Percentiles rank a stretch among this genome's conserved stretches.
These are phyloP conservation scores for Cladosporium sp. DNA, from an alignment of 2,329 filamentous ascomycete genomes.

Conservation along the genomic window DNA sequence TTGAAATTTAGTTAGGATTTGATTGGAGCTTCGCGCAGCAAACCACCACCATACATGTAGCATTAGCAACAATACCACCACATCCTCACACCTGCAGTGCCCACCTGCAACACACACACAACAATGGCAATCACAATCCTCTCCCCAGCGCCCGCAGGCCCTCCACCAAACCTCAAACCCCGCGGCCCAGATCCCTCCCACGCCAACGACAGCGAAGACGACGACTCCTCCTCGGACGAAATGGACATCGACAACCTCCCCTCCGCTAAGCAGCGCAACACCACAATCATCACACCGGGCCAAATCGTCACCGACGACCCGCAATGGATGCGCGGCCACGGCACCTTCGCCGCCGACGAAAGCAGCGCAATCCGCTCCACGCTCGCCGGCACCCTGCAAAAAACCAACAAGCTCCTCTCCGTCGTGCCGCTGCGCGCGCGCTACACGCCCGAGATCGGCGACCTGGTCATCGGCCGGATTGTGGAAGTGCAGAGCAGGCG, in stretches of 20 bases:
- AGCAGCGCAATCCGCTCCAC: slow-evolving; percentile 79
- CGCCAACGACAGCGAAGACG: slow-evolving; percentile 38
- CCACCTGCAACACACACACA: slow-evolving; percentile 18
- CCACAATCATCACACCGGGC: slow-evolving; percentile 79
- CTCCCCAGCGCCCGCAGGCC: slow-evolving; percentile 49
- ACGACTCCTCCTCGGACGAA: slow-evolving; percentile 27
- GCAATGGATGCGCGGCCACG: slow-evolving; percentile 99
- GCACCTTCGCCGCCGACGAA: slow-evolving; percentile 72
- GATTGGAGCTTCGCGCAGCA: slow-evolving; percentile 10
- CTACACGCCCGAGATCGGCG: slow-evolving; percentile 94
- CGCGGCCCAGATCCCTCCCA: slow-evolving; percentile 35
- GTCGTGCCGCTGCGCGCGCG: slow-evolving; percentile 87
- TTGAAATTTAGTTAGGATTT: slow-evolving; percentile 18
- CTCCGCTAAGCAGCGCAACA: slow-evolving; percentile 37
- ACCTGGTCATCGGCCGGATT: slow-evolving; percentile 90
- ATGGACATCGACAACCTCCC: slow-evolving; percentile 54
- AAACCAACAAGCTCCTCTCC: slow-evolving; percentile 95
- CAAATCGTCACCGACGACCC: slow-evolving; percentile 84
- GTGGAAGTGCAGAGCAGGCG: slow-evolving; percentile 90
- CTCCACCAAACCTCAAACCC: slow-evolving; percentile 28
- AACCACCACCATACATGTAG: background rate
- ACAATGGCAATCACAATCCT: slow-evolving; percentile 63
- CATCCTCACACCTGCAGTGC: background rate
- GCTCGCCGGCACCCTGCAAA: slow-evolving; percentile 84
- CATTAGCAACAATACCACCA: background rate